phyloP scores from a whole-genome alignment of 768 basidiomycete genomes.

The Collybiopsis luxurians region DNA sequence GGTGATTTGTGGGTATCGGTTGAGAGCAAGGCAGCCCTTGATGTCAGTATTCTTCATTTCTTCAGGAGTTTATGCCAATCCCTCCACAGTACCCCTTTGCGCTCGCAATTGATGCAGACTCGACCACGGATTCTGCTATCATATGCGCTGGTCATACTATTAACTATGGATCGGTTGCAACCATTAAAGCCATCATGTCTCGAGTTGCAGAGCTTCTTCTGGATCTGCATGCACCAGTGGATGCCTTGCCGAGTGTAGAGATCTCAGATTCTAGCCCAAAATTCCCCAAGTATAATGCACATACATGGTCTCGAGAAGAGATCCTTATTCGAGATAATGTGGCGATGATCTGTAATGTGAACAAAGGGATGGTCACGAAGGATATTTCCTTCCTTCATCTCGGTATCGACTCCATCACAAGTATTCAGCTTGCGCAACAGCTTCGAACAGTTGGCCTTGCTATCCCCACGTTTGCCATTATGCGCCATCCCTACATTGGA shows the following conservation, averaged over 20 bases:
- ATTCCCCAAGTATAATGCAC: neutral
- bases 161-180: neutral
- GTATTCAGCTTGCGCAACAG: conserved; percentile 7
- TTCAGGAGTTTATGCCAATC: neutral
- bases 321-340: conserved; percentile 2
- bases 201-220: neutral
- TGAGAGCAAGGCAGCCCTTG: conserved; percentile 7
- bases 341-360: neutral
- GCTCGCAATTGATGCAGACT: conserved; percentile 3
- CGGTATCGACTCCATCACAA: conserved; percentile 9
- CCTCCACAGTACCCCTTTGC: too few species aligned
- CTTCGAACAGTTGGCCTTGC: neutral
- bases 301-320: conserved; percentile 4
- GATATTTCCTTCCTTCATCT: conserved; percentile 6
- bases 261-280: neutral
- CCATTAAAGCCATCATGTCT: neutral
- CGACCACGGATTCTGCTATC: neutral
- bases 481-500: conserved; percentile 7
- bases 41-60: neutral
- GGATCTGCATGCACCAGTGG: neutral
- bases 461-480: conserved; percentile 7
- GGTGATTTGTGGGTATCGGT: neutral
- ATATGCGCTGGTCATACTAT: neutral
- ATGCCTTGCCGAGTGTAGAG: neutral
- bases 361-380: neutral